phyloP scores from a whole-genome alignment of 2,329 filamentous ascomycete species.

The Penicillium paneum region DNA sequence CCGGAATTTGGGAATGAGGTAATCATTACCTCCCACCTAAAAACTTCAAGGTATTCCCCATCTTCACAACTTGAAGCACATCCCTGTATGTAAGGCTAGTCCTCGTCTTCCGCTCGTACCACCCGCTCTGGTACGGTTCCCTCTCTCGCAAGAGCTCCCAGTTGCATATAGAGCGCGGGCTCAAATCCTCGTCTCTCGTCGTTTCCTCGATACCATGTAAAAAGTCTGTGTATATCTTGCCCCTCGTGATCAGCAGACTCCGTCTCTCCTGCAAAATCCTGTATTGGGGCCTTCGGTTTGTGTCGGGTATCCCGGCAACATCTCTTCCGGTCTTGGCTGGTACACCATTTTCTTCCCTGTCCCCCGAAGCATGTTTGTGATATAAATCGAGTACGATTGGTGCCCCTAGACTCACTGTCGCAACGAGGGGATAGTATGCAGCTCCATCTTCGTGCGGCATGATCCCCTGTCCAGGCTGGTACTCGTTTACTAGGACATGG shows the following conservation, averaged over 20 bases:
- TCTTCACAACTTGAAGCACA: conserved; percentile 74
- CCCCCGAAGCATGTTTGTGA: conserved; percentile 49
- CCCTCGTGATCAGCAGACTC: conserved; percentile 61
- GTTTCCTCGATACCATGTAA: conserved; percentile 59
- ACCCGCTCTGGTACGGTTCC: conserved; percentile 38
- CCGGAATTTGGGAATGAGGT: neutral
- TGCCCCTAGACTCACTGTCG: conserved; percentile 80
- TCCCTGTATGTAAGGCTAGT: conserved; percentile 71
- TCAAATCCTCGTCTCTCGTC: conserved; percentile 62
- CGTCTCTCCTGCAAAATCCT: conserved; percentile 79
- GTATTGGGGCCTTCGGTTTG: conserved; percentile 31
- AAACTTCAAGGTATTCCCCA: conserved; percentile 65
- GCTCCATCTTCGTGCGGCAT: conserved; percentile 94
- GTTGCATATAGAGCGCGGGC: conserved; percentile 51
- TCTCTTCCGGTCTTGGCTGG: neutral
- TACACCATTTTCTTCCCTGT: conserved; percentile 19
- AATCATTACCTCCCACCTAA: conserved; percentile 30
- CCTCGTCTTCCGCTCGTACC: conserved; percentile 50
- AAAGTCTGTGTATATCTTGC: conserved; percentile 53
- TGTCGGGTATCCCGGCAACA: neutral
- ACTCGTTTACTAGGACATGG: conserved; percentile 93
- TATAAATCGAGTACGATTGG: conserved; percentile 76
- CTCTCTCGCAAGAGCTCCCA: conserved; percentile 54
- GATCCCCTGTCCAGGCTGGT: conserved; percentile 82
- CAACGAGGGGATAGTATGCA: conserved; percentile 83